Conservation (phyloP, 2,329 filamentous ascomycete species). For the Thelonectria olida region DNA sequence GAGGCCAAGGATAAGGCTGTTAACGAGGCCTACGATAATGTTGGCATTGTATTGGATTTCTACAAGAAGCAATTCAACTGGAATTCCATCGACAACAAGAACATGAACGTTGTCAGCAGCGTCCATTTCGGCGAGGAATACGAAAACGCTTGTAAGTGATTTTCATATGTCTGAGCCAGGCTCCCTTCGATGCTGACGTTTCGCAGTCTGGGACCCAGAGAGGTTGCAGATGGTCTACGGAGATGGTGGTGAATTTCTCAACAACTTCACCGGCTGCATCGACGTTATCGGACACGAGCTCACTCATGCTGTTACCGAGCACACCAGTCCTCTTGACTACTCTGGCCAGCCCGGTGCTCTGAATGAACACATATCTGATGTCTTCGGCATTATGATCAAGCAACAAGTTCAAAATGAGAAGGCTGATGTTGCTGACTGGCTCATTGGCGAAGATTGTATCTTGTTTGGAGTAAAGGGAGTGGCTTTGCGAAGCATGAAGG, state of each 20-base stretch:
- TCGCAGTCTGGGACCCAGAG: conserved; percentile 58
- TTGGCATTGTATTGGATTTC: conserved; percentile 59
- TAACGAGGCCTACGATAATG: conserved; percentile 61
- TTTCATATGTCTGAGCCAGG: too few relatives aligned
- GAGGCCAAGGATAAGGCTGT: conserved; percentile 52
- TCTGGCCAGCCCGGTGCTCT: conserved; percentile 61
- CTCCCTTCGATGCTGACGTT: conserved; percentile 4
- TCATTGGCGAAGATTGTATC: conserved; percentile 63
- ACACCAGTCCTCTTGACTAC: conserved; percentile 61
- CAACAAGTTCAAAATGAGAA: conserved; percentile 58
- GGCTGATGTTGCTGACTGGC: conserved; percentile 60
- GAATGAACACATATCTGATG: conserved; percentile 66
- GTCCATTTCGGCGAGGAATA: conserved; percentile 61
- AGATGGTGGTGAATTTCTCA: conserved; percentile 61
- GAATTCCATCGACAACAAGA: conserved; percentile 62
- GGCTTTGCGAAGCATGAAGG: conserved; percentile 64
- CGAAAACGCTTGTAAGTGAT: conserved; percentile 59
- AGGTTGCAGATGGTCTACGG: conserved; percentile 64
- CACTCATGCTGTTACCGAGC: conserved; percentile 63
- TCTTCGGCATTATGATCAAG: conserved; percentile 67
- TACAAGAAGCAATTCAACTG: conserved; percentile 60
- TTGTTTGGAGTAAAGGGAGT: conserved; percentile 60
- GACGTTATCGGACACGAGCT: conserved; percentile 68
- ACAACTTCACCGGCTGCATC: conserved; percentile 60
- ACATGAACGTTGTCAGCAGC: conserved; percentile 59